These are phyloP conservation scores for Saccharomyces kudriavzevii DNA, from an alignment of 805 yeast species.

Conservation along the genomic window DNA sequence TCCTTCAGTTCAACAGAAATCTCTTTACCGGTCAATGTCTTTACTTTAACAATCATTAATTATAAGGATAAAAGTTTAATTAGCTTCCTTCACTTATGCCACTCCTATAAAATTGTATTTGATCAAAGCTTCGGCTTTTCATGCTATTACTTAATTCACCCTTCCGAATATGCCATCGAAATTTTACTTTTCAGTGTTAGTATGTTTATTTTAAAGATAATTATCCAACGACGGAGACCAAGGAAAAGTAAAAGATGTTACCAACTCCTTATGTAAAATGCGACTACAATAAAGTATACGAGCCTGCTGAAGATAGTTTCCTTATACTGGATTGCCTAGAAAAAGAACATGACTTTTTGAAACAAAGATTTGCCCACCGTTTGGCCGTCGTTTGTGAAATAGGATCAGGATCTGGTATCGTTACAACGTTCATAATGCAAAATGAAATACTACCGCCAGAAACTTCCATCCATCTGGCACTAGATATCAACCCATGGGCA, in stretches of 20 bases:
- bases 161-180: neutral
- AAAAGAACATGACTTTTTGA: conserved; percentile 37
- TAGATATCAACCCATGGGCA: conserved; percentile 79
- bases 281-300: conserved; percentile 72
- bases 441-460: conserved; percentile 41
- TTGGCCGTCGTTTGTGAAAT: conserved; percentile 65
- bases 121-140: neutral
- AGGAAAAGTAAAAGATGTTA: conserved; percentile 41
- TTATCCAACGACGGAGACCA: neutral
- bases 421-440: conserved; percentile 63
- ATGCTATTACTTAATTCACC: neutral
- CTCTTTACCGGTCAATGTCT: conserved; percentile 32
- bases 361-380: conserved; percentile 19
- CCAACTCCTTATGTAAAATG: conserved; percentile 66
- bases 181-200: neutral
- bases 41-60: conserved; percentile 21
- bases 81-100: neutral
- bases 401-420: conserved; percentile 90
- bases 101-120: neutral
- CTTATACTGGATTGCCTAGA: conserved; percentile 77
- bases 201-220: neutral
- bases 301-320: conserved; percentile 91
- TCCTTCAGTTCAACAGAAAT: conserved; percentile 30
- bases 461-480: conserved; percentile 48
- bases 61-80: neutral